Evolutionary conservation across 2,329 filamentous ascomycete species (phyloP).

Genomic region (Sordariomycetes sp.): DNA sequence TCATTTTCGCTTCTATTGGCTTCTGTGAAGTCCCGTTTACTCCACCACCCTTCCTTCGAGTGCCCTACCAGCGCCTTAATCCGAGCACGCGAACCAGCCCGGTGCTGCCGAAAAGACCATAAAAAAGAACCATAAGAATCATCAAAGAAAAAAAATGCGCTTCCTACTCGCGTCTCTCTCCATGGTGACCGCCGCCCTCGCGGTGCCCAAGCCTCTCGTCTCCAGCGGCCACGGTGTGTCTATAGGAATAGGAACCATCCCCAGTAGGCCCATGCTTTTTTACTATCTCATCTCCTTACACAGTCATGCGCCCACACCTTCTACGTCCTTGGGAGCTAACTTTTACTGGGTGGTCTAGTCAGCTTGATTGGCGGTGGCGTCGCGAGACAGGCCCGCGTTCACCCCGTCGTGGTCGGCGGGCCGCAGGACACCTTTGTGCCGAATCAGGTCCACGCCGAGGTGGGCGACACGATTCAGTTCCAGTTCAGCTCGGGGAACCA

Average conservation of each 20-base stretch:
- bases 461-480: constrained; percentile 25
- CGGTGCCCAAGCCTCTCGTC: background rate
- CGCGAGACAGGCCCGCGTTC: background rate
- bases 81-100: background rate
- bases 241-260: background rate
- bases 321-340: background rate
- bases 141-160: background rate
- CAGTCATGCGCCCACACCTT: background rate
- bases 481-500: constrained; percentile 29
- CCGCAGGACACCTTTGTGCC: constrained; percentile 22
- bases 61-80: background rate
- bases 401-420: constrained; percentile 22
- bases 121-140: no score
- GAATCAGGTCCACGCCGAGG: constrained; percentile 17
- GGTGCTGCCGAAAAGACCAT: background rate
- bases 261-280: background rate
- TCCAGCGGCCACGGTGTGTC: background rate
- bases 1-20: background rate
- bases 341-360: background rate
- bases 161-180: background rate
- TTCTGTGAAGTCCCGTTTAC: background rate
- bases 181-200: background rate
- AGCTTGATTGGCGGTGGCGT: background rate
- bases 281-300: background rate
- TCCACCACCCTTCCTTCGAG: background rate